Evolutionary conservation across 2,329 filamentous ascomycete genomes (phyloP).

Genomic region (Paradendryphiella salina): DNA sequence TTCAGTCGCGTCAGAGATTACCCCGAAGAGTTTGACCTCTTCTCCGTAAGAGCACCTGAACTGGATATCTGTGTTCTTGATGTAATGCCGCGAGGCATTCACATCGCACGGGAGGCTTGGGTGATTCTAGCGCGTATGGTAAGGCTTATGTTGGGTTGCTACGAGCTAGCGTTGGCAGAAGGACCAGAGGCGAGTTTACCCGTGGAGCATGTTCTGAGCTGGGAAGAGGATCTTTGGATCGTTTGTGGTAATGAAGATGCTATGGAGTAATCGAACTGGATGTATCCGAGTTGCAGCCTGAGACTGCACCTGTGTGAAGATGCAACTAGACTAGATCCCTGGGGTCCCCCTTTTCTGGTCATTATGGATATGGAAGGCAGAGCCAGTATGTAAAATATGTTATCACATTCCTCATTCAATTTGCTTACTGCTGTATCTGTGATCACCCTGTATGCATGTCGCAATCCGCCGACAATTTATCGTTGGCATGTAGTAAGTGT

Average conservation of each 20-base stretch:
- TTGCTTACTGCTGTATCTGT: too few relatives aligned
- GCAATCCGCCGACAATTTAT: too few relatives aligned
- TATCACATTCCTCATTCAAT: too few relatives aligned
- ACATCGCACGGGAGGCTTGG: background rate
- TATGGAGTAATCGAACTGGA: background rate
- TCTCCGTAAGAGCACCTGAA: background rate
- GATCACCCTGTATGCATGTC: too few relatives aligned
- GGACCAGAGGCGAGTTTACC: background rate
- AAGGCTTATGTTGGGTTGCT: conserved; percentile 1
- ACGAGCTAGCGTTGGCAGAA: background rate
- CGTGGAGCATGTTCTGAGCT: background rate
- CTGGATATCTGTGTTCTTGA: background rate
- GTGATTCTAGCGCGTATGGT: background rate
- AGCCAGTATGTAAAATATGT: too few relatives aligned
- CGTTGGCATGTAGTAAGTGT: too few relatives aligned
- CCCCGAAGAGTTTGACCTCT: background rate
- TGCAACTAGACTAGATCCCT: too few relatives aligned
- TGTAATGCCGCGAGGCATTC: conserved; percentile 5
- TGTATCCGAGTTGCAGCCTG: too few relatives aligned
- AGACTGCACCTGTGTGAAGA: too few relatives aligned
- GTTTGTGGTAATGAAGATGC: background rate
- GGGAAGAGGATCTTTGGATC: background rate
- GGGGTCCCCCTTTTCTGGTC: too few relatives aligned
- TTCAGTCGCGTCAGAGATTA: background rate
- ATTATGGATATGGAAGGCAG: too few relatives aligned